A percentile compares a stretch with the other conserved stretches of the same genome.
These are phyloP conservation scores for Scedosporium minutisporum DNA, from an alignment of 2,329 filamentous ascomycete genomes.

Conservation along the genomic window DNA sequence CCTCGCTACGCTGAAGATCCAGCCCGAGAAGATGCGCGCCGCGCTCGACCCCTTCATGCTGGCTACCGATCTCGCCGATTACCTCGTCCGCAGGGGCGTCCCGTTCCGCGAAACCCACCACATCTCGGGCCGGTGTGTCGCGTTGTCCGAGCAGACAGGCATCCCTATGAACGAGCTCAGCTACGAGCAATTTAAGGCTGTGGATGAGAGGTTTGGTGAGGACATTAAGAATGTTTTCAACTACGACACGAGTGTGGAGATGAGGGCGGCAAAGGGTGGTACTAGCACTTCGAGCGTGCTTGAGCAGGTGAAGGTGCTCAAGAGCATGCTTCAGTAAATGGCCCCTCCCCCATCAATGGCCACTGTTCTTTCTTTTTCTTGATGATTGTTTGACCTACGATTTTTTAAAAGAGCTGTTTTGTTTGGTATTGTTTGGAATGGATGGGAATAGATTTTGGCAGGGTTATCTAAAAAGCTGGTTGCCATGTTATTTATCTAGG, in stretches of 20 bases:
- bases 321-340: slow-evolving; percentile 22
- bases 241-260: slow-evolving; percentile 76
- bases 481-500: not conserved
- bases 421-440: not conserved
- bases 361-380: not conserved
- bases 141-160: slow-evolving; percentile 53
- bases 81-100: slow-evolving; percentile 55
- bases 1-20: slow-evolving; percentile 59
- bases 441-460: not conserved
- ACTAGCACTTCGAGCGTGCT: slow-evolving; percentile 61
- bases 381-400: not conserved
- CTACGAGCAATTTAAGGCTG: slow-evolving; percentile 54
- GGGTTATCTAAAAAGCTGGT: not conserved
- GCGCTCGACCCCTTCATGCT: slow-evolving; percentile 78
- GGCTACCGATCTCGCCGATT: slow-evolving; percentile 60
- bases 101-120: slow-evolving; percentile 76
- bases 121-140: slow-evolving; percentile 62
- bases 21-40: slow-evolving; percentile 67
- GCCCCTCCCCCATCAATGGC: not conserved
- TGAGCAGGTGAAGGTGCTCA: slow-evolving; percentile 50
- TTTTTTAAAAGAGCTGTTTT: not conserved
- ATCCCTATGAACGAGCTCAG: slow-evolving; percentile 62
- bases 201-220: slow-evolving; percentile 60
- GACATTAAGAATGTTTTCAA: slow-evolving; percentile 66
- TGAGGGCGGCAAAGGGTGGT: slow-evolving; percentile 65